Base-by-base conservation (phyloP, 257 asterid genomes). In the Fraxinus cuspidata region DNA sequence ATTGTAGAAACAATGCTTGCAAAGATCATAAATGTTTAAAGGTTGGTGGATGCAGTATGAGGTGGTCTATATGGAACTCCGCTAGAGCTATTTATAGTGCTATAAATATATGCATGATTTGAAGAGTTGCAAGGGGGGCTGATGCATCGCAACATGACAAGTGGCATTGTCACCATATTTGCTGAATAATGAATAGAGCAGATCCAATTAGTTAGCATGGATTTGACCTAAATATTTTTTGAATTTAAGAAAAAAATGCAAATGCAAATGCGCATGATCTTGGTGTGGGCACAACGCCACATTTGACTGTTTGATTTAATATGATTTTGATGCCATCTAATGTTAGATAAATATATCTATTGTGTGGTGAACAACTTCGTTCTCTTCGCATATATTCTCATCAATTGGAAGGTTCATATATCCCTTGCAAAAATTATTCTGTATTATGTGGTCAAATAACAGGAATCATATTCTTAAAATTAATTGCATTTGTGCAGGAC, bases 401-500 rank as follows among this genome's bases (percentile, higher is more conserved):
- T 19, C 63, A 51, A 51, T 51, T 51, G 63, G 28, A 56, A 56
- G 65, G 25, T 37, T 44, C 63, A 27, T 51, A 70, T 69, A 40
- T 72, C 66, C 1, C 8, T 35, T 68, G 27, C 44, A 35, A 13
- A 13, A 21, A 29, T 64, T 32, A 31, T 35, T 27, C 47, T 73
- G 67, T 27, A 58, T 74, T 67, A 18, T 65, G 64, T 72, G 31
- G 70, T 49, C 74, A 42, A 75, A 70, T 65, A 67, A 51, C 44
- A 71, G 40, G 32, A 56, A 69, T 19, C 18, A 2, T 34, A 12
- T 23, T 37, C 74, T 27, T 23, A 58, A 53, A 27, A 79, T 71
- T 40, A 27, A 16, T 77, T 34, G 28, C 64, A 38, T 44, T 53
- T 67, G 44, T 80, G 79, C 85, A 92, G 98, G 99, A 96, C 79